Evolutionary conservation across 2,329 filamentous ascomycete species (phyloP).

Genomic region (Davidsoniella neocaledoniae): DNA sequence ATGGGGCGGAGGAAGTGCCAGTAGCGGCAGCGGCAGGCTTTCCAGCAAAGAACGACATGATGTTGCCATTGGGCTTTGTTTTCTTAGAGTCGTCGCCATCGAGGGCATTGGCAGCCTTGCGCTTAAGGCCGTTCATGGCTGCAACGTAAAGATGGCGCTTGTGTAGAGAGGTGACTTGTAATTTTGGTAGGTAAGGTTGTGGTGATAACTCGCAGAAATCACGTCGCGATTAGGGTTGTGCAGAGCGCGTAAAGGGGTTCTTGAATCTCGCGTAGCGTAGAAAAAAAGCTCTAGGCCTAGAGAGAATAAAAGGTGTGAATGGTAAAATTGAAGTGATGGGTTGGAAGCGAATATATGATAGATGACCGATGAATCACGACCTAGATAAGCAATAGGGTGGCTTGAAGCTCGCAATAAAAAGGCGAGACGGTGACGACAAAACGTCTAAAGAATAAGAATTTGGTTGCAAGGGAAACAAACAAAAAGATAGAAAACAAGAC

Average conservation of each 20-base stretch:
- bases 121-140: slow-evolving; percentile 44
- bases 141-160: background rate
- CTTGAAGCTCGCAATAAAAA: too few relatives aligned
- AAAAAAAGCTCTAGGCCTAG: background rate
- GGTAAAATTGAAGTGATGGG: background rate
- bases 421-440: too few relatives aligned
- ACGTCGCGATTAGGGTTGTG: slow-evolving; percentile 1
- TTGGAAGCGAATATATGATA: background rate
- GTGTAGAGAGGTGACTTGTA: background rate
- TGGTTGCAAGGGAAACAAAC: too few relatives aligned
- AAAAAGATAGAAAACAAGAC: too few relatives aligned
- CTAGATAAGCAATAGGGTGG: too few relatives aligned
- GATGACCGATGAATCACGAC: too few relatives aligned
- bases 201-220: background rate
- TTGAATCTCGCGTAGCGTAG: background rate
- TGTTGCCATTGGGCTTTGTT: slow-evolving; percentile 55
- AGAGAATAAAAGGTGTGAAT: background rate
- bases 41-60: slow-evolving; percentile 75
- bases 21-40: slow-evolving; percentile 35
- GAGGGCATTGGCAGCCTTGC: slow-evolving; percentile 39
- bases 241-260: slow-evolving; percentile 4
- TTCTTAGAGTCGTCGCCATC: slow-evolving; percentile 45
- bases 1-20: slow-evolving; percentile 14
- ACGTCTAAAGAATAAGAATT: too few relatives aligned
- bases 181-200: background rate